Evolutionary conservation across 1,139 yeast genomes (phyloP).

Genomic region (Blastobotrys buckinghamii): DNA sequence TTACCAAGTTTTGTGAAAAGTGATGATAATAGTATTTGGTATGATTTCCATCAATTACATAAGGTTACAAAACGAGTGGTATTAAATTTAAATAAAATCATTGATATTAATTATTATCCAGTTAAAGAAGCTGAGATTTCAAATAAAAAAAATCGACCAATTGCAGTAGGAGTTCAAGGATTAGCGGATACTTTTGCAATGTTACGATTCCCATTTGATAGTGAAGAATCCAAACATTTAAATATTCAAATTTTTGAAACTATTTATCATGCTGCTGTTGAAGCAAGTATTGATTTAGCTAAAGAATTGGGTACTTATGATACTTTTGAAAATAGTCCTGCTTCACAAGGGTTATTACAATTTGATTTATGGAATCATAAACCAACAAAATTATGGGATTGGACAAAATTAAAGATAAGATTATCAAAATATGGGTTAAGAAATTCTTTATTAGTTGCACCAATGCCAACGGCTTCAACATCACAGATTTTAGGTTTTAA

Average conservation of each 20-base stretch:
- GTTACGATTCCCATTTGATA: constrained; percentile 63
- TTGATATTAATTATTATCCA: constrained; percentile 66
- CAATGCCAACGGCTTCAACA: constrained; percentile 88
- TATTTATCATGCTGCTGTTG: constrained; percentile 76
- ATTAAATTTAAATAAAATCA: constrained; percentile 57
- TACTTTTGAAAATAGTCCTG: constrained; percentile 62
- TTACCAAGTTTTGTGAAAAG: constrained; percentile 52
- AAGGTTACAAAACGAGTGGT: constrained; percentile 56
- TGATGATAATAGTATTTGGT: constrained; percentile 38
- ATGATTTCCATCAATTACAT: constrained; percentile 58
- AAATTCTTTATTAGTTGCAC: constrained; percentile 70
- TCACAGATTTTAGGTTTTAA: constrained; percentile 75
- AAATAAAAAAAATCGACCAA: constrained; percentile 64
- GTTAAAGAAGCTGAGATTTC: constrained; percentile 53
- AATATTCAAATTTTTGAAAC: constrained; percentile 73
- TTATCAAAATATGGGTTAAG: constrained; percentile 54
- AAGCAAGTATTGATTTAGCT: constrained; percentile 63
- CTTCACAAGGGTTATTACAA: constrained; percentile 61
- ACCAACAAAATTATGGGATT: constrained; percentile 55
- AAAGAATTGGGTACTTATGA: constrained; percentile 51
- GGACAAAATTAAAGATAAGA: constrained; percentile 53
- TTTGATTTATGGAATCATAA: constrained; percentile 61
- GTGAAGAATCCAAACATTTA: constrained; percentile 50
- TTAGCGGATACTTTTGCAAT: constrained; percentile 65
- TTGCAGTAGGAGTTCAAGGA: constrained; percentile 79